Base-by-base conservation (phyloP, 2,329 filamentous ascomycete genomes). In the Colletotrichum karsti region DNA sequence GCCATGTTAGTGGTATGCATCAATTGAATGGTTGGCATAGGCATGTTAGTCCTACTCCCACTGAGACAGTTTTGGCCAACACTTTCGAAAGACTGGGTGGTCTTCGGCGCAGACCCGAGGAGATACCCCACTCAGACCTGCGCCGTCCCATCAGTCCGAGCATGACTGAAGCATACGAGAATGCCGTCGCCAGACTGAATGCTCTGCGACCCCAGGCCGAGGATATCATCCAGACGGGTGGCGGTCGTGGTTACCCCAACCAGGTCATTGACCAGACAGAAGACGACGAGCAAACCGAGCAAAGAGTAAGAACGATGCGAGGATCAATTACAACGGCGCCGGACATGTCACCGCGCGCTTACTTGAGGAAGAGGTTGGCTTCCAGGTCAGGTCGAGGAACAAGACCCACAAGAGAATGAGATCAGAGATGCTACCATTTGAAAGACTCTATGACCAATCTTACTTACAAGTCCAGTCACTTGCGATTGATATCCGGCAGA, bases 361-460 rank as follows among this genome's bases (percentile, higher is more conserved):
- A 65, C 20, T 15, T 59, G 46, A 59, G 37, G 20, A 63, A 41
- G 18, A 59, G 46, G 12, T 22, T 68, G 18, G 46, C 39, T 28
- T 59, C 60, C 18, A 59, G 46, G 33, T 65, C 60, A 63, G 28
- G 4, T 59, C 51, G 7, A 48, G 39, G 12, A 50, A 10, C 26
- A 68, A 59, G 44, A 37, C 46, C n/a, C 65, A 67, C 39, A 58
- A 54, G 12, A 37, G 64, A 6, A 67, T 57, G 51, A 63, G 28
- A 33, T 67, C 64, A 9, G 59, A 59, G n/a, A 41, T 41, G 39
- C 18, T 65, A 8, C 60, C 65, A 24, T 48, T 68, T 10, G 61
- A 65, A 53, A 54, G 20, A 24, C 22, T 33, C 6, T 37, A 15
- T 24, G n/a, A 20, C 2, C n/a, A 41, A 4, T 7, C 26, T 12